phyloP scores from a whole-genome alignment of 2,329 filamentous ascomycete species.

The Aspergillus quadrilineatus region DNA sequence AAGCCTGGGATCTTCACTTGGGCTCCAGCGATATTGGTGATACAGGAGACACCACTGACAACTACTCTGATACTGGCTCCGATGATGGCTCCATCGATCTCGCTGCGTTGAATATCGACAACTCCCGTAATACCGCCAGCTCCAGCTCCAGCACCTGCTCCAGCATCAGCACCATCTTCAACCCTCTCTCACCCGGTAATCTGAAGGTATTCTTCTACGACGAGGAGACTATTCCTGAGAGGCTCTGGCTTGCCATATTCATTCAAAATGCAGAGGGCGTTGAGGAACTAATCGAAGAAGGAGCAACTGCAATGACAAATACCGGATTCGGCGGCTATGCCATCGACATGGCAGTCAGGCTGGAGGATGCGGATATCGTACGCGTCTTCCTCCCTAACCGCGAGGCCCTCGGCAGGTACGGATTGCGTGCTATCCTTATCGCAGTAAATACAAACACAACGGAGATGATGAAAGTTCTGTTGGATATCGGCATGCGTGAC shows the following conservation, averaged over 20 bases:
- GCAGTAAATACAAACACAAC: constrained; percentile 9
- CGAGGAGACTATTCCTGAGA: neutral
- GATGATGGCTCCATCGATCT: neutral
- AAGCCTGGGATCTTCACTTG: neutral
- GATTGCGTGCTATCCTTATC: constrained; percentile 10
- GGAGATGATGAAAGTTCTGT: constrained; percentile 12
- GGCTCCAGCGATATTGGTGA: neutral
- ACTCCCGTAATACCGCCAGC: neutral
- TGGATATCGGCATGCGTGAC: constrained; percentile 18
- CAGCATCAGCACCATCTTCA: neutral
- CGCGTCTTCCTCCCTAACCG: constrained; percentile 12
- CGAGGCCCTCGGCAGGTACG: constrained; percentile 1
- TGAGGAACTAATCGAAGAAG: constrained; percentile 7
- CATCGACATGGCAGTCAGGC: constrained; percentile 16
- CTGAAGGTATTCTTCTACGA: neutral
- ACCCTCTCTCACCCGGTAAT: neutral
- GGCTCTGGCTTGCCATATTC: constrained; percentile 15
- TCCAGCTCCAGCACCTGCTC: too few relatives aligned
- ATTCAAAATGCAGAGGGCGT: constrained; percentile 7
- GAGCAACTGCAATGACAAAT: constrained; percentile 12
- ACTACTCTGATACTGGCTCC: neutral
- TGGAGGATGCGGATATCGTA: constrained; percentile 8
- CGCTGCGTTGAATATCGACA: neutral
- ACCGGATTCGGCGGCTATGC: constrained; percentile 6
- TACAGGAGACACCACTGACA: neutral